Evolutionary conservation across 768 basidiomycete genomes (phyloP), one percentile per base, ranked within the genome.

Genomic region (Mrakia blollopis): DNA sequence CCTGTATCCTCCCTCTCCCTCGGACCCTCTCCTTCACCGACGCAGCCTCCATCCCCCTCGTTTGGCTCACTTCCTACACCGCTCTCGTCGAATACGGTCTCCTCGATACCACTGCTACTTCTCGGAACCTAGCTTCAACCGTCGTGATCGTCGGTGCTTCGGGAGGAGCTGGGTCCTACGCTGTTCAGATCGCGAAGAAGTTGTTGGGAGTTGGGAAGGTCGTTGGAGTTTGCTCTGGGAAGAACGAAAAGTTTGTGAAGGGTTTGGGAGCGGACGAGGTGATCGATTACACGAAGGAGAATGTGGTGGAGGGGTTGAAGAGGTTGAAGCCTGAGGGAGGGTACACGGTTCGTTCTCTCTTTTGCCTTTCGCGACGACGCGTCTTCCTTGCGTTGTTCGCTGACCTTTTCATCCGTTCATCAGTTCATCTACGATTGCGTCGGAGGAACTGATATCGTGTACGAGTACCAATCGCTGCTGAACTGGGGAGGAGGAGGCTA

Each of bases 91-190:
- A 85, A 23, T 75, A 80, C 57, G 81, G 80, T 1, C 60, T 72
- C 21, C 72, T 81, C 47, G 60, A 62, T 44, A 25, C 35, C 4
- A 47, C 39, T 14, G 37, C 72, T 25, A 41, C 41, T 14, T 4
- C 35, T 23, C 6, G 4, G 60, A 73, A 73, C 61, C 61, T 61
- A 7, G 89, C 89, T 80, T n/a, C 76, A 23, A 85, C 86, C 1
- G 84, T 92, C 5, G 87, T 92, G 79, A 84, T 93, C 80, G 89
- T 91, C 75, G 91, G 91, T 0, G 91, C 90, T 6, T 89, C 89
- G 71, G 88, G 89, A 0, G 83, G 88, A 18, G 89, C 91, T 1
- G 91, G 91, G 6, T 84, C 86, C n/a, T 87, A 87, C 79, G 91
- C 90, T 0, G 89, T 92, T 68, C 90, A 92, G 81, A 81, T 92